These are phyloP conservation scores for Tylopilus rubrobrunneus DNA, from an alignment of 768 basidiomycete species.

Conservation along the genomic window DNA sequence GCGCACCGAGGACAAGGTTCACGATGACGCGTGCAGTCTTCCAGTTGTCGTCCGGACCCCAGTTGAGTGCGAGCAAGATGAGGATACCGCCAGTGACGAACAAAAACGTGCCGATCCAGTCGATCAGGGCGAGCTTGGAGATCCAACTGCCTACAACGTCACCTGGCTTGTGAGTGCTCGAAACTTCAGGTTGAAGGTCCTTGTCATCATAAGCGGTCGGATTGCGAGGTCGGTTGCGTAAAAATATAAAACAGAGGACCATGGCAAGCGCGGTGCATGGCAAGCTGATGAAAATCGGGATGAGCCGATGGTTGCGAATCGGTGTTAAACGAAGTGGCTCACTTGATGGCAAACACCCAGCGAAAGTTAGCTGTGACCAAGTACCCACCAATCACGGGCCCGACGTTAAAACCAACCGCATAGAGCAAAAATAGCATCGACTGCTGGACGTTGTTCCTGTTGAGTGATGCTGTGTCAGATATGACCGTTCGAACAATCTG, in stretches of 20 bases:
- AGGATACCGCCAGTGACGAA: constrained; percentile 44
- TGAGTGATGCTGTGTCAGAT: constrained; percentile 40
- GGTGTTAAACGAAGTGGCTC: constrained; percentile 4
- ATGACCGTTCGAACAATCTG: constrained; percentile 42
- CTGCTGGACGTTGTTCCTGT: constrained; percentile 42
- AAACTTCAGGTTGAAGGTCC: not conserved
- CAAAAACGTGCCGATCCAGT: constrained; percentile 45
- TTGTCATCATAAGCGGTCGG: too few relatives aligned
- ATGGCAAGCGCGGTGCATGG: constrained; percentile 36
- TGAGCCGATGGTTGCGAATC: not conserved
- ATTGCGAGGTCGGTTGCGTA: constrained; percentile 28
- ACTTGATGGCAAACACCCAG: constrained; percentile 58
- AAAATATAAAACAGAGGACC: constrained; percentile 38
- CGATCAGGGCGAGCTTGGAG: constrained; percentile 24
- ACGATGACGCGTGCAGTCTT: constrained; percentile 41
- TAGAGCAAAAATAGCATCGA: constrained; percentile 42
- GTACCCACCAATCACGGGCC: constrained; percentile 42
- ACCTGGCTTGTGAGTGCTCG: constrained; percentile 4
- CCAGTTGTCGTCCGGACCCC: constrained; percentile 46
- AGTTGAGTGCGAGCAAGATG: constrained; percentile 44
- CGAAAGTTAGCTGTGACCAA: constrained; percentile 40
- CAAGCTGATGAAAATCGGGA: constrained; percentile 28
- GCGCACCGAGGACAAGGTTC: constrained; percentile 41
- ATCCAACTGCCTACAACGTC: too few relatives aligned
- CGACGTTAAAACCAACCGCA: constrained; percentile 38